Percentiles rank a stretch among this genome's conserved stretches.
Conservation (phyloP, 75 land plant genomes). For the Cryptomeria japonica region DNA sequence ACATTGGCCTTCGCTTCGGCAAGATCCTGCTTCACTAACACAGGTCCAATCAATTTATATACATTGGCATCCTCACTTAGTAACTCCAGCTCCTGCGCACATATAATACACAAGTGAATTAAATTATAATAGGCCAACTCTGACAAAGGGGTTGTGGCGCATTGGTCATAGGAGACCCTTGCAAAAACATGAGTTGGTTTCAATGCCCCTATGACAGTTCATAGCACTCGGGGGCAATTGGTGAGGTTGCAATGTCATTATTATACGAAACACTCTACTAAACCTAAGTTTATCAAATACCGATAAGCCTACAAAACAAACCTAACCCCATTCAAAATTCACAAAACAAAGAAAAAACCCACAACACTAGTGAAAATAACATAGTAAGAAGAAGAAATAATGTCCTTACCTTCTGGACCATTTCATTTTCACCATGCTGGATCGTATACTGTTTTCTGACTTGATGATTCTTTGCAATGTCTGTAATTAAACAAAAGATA, state of each 20-base stretch:
- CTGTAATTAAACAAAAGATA: constrained; percentile 33
- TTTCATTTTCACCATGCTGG: constrained; percentile 98
- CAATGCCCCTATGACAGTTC: neutral
- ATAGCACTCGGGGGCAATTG: neutral
- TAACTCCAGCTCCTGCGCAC: constrained; percentile 79
- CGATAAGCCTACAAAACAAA: neutral
- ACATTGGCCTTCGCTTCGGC: constrained; percentile 99
- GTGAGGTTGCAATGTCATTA: neutral
- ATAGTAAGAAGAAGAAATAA: neutral
- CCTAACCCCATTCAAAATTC: neutral
- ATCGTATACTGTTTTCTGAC: constrained; percentile 96
- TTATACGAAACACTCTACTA: neutral
- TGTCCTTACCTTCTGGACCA: constrained; percentile 86
- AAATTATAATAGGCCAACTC: neutral
- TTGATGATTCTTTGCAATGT: constrained; percentile 96
- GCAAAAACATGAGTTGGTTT: no score
- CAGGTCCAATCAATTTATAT: constrained; percentile 95
- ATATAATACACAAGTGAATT: neutral
- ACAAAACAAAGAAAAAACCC: neutral
- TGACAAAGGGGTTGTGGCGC: neutral
- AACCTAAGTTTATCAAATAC: no score
- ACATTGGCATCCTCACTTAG: constrained; percentile 90
- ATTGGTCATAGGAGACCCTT: neutral
- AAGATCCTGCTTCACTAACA: constrained; percentile 96
- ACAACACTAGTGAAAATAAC: neutral